Conservation (phyloP, 1,139 yeast species). For the Yarrowia galli region DNA sequence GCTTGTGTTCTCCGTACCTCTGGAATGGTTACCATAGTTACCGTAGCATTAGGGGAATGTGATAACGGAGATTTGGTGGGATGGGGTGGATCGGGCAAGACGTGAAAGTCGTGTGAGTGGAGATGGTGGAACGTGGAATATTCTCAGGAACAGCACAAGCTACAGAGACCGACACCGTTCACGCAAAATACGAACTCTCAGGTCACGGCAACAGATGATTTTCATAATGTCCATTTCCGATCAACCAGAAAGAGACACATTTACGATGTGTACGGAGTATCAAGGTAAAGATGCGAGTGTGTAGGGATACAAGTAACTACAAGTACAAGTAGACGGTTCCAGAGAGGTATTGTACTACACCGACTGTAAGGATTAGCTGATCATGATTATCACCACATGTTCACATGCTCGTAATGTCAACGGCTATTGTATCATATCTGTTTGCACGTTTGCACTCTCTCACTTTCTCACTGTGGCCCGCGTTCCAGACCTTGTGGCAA, state of each 20-base stretch:
- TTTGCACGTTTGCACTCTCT: too few species aligned
- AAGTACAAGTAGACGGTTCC: too few species aligned
- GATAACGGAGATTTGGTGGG: too few species aligned
- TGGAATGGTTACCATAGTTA: too few species aligned
- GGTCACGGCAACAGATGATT: neutral
- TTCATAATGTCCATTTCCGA: neutral
- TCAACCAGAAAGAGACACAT: neutral
- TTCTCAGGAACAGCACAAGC: too few species aligned
- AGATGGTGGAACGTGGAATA: neutral
- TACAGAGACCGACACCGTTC: too few species aligned
- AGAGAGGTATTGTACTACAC: too few species aligned
- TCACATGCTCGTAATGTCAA: conserved; percentile 5
- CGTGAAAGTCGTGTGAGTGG: neutral
- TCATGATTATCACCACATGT: neutral
- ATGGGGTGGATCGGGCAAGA: too few species aligned
- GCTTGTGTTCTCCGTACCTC: too few species aligned
- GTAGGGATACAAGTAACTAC: too few species aligned
- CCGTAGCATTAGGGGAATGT: neutral
- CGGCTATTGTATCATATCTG: neutral
- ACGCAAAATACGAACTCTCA: neutral
- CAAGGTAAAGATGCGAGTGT: neutral
- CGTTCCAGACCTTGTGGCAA: neutral
- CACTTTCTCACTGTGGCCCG: too few species aligned
- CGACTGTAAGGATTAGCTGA: too few species aligned
- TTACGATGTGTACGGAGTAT: neutral